These are phyloP conservation scores for Schwanniomyces sp. DNA, from an alignment of 805 yeast genomes.

Conservation along the genomic window DNA sequence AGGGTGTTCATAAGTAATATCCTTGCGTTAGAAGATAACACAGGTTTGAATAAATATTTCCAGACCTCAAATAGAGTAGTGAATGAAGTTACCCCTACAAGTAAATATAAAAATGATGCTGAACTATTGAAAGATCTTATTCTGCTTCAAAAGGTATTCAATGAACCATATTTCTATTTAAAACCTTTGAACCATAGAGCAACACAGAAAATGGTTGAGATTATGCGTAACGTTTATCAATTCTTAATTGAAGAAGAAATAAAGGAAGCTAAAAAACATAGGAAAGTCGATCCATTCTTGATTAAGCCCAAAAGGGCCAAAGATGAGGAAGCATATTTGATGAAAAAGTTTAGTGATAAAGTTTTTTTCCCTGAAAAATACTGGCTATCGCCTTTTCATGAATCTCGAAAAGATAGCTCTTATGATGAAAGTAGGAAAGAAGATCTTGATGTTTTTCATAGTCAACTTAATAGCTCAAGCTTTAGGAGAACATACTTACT, in stretches of 20 bases:
- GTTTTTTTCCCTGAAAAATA: slow-evolving; percentile 38
- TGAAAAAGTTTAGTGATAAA: slow-evolving; percentile 15
- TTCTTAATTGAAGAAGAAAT: slow-evolving; percentile 31
- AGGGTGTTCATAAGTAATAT: slow-evolving; percentile 31
- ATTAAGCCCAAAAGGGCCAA: slow-evolving; percentile 14
- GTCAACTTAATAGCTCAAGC: slow-evolving; percentile 24
- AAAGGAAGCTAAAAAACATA: slow-evolving; percentile 13
- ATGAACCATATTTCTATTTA: slow-evolving; percentile 35
- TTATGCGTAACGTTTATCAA: slow-evolving; percentile 24
- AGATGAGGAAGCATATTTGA: slow-evolving; percentile 13
- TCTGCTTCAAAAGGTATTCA: slow-evolving; percentile 25
- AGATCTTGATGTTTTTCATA: slow-evolving; percentile 24
- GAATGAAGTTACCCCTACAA: slow-evolving; percentile 20
- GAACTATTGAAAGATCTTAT: slow-evolving; percentile 32
- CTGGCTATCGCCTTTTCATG: slow-evolving; percentile 32
- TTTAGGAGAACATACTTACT: slow-evolving; percentile 25
- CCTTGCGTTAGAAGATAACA: slow-evolving; percentile 41
- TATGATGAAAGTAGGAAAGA: slow-evolving; percentile 16
- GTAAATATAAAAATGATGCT: slow-evolving; percentile 20
- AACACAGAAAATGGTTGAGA: slow-evolving; percentile 20
- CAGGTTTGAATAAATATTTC: slow-evolving; percentile 44
- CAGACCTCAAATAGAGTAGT: slow-evolving; percentile 25
- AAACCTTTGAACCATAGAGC: slow-evolving; percentile 17
- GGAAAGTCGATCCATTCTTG: slow-evolving; percentile 15
- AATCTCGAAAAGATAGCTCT: slow-evolving; percentile 12